Base-by-base conservation (phyloP, 202 grass and related monocot genomes). In the Elaeis oleifera region DNA sequence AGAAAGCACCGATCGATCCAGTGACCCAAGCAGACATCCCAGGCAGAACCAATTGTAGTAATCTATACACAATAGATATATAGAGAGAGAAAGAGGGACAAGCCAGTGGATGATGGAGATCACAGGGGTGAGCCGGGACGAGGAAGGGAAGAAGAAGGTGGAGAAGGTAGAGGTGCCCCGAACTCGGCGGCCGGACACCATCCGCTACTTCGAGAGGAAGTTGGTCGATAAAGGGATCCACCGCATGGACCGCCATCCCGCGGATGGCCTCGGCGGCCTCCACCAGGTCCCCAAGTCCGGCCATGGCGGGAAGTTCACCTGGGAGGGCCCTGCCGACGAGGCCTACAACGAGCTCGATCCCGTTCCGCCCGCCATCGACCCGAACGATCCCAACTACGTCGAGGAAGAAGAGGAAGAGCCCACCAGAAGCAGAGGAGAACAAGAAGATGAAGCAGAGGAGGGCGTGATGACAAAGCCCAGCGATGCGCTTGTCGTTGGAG, bases 251-350 rank as follows among this genome's bases (percentile, higher is more conserved):
- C 87, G 79, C 18, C 91, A 89, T 67, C 87, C 91, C 14, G 76
- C 64, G 4, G 83, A 88, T 19, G 91, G 76, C 24, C 68, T 70
- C 1, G 73, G 87, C 1, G 77, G 83, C 24, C 58, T 96, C 71
- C 75, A 81, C 4, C 15, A 24, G 4, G 65, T 78, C 22, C 84
- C 81, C 1, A 90, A 96, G 75, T 89, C 79, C 2, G 92, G 81
- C 5, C 87, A 67, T 18, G 84, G 77, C 28, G 82, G 87, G 15
- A 89, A 86, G 84, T 91, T 61, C 82, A 96, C 92, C 18, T 96
- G 84, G 92, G 92, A 96, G 23, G 92, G 92, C 0, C 84, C 87
- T 1, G 77, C 61, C 0, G 74, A 73, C 0, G 7, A 50, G 16
- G 67, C 76, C 18, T 53, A 70, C 1, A 76, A 18, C 49, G 48